phyloP scores from a whole-genome alignment of 768 basidiomycete species.

The Exidia glandulosa region DNA sequence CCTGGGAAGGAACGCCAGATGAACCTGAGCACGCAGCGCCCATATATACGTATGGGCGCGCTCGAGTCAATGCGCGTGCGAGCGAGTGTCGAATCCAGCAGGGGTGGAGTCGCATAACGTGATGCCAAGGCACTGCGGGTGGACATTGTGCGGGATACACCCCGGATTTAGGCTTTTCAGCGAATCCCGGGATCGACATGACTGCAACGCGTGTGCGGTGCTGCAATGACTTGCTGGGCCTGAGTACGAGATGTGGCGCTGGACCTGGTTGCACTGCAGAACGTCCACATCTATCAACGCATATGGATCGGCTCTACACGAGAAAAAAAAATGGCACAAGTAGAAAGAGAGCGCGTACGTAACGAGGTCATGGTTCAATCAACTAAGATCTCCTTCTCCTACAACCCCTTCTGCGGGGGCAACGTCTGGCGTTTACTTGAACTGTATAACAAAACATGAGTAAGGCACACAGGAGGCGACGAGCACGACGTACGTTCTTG shows the following conservation, averaged over 20 bases:
- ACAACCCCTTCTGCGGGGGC: constrained; percentile 41
- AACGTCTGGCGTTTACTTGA: constrained; percentile 18
- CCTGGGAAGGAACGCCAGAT: not conserved
- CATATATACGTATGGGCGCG: not conserved
- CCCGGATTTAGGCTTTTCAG: not conserved
- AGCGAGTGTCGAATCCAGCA: not conserved
- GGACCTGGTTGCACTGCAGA: not conserved
- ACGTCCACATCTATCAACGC: not conserved
- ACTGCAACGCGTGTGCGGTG: too few species aligned
- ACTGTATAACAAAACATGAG: constrained; percentile 9
- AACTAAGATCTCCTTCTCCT: constrained; percentile 68
- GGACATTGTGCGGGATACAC: not conserved
- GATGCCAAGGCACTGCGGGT: not conserved
- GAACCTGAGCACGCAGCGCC: not conserved
- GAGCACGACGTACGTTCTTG: constrained; percentile 80
- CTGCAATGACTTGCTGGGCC: too few species aligned
- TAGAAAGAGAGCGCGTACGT: constrained; percentile 44
- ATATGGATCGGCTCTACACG: not conserved
- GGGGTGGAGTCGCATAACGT: too few species aligned
- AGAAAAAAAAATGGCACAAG: constrained; percentile 29
- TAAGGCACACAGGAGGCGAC: not conserved
- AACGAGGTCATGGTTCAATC: constrained; percentile 65
- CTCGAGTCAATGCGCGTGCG: not conserved
- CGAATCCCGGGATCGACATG: not conserved
- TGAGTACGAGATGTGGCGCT: too few species aligned